Evolutionary conservation across 306 rosid genomes (phyloP).

Genomic region (Hippophae rhamnoides): DNA sequence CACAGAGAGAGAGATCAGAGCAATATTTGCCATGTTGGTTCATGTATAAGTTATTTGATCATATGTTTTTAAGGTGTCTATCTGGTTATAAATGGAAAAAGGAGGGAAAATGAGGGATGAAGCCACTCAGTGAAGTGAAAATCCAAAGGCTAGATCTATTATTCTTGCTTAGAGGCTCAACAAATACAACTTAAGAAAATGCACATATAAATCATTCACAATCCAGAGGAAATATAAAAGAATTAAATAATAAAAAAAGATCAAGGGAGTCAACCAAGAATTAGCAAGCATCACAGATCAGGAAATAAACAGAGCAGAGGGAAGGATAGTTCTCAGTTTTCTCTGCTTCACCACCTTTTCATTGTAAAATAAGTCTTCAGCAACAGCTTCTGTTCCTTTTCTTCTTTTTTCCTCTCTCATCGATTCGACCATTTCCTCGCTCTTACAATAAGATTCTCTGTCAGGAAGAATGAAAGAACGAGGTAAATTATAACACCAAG

Average conservation of each 20-base stretch:
- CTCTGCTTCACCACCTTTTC: constrained; percentile 29
- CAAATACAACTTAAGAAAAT: background rate
- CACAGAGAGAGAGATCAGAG: too few species aligned
- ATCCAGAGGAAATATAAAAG: too few species aligned
- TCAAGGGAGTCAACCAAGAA: too few species aligned
- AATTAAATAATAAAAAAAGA: too few species aligned
- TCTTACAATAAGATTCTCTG: constrained; percentile 59
- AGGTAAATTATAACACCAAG: constrained; percentile 11
- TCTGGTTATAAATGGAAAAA: too few species aligned
- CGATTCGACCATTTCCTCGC: constrained; percentile 43
- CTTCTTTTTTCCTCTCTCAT: constrained; percentile 63
- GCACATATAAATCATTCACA: background rate
- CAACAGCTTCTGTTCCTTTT: constrained; percentile 70
- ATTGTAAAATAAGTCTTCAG: constrained; percentile 77
- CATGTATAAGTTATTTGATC: too few species aligned
- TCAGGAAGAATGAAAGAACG: constrained; percentile 9
- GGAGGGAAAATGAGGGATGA: too few species aligned
- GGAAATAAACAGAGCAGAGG: too few species aligned
- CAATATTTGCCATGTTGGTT: too few species aligned
- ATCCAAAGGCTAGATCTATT: background rate
- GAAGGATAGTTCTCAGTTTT: too few species aligned
- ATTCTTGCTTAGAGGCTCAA: background rate
- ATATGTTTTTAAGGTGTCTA: too few species aligned
- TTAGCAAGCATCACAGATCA: too few species aligned
- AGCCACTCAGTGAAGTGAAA: background rate